A percentile compares a stretch with the other conserved stretches of the same genome.
Conservation (phyloP, 169 alveolate genomes). For the Babesia ovis region DNA sequence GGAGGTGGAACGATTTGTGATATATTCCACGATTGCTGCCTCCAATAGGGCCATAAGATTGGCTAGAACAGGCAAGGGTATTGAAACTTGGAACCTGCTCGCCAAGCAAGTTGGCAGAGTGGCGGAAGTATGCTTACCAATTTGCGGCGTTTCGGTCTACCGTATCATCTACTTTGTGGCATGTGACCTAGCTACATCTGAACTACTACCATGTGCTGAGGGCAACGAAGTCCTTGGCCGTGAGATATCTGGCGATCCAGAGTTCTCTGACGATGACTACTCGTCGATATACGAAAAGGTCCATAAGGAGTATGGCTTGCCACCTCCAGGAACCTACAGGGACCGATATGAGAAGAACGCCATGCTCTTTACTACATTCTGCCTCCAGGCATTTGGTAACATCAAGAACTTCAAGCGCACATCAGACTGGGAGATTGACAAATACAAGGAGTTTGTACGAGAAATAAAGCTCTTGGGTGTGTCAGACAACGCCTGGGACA, state of each 20-base stretch:
- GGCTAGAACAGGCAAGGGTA: slow-evolving; percentile 8
- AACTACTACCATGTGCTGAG: slow-evolving; percentile 32
- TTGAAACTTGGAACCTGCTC: slow-evolving; percentile 25
- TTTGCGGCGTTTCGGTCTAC: slow-evolving; percentile 48
- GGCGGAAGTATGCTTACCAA: slow-evolving; percentile 39
- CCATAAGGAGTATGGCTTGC: slow-evolving; percentile 28
- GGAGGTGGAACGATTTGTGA: slow-evolving; percentile 10
- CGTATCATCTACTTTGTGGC: slow-evolving; percentile 44
- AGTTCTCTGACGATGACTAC: slow-evolving; percentile 32
- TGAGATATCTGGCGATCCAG: slow-evolving; percentile 39
- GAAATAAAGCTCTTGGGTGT: slow-evolving; percentile 19
- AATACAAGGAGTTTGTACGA: background rate
- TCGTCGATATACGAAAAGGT: slow-evolving; percentile 12
- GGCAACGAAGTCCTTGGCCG: slow-evolving; percentile 57
- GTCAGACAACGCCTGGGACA: slow-evolving; percentile 37
- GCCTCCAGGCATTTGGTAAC: slow-evolving; percentile 44
- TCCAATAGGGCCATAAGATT: slow-evolving; percentile 17
- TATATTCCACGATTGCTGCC: slow-evolving; percentile 13
- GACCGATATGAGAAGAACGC: slow-evolving; percentile 25
- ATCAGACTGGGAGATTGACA: slow-evolving; percentile 25
- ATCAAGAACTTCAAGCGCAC: slow-evolving; percentile 28
- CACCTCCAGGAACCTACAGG: slow-evolving; percentile 11
- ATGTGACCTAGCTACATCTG: slow-evolving; percentile 40
- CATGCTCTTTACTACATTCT: slow-evolving; percentile 37
- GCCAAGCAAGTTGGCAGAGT: slow-evolving; percentile 29